phyloP scores from a whole-genome alignment of 305 asterid species.

The Caryopteris hybrid region DNA sequence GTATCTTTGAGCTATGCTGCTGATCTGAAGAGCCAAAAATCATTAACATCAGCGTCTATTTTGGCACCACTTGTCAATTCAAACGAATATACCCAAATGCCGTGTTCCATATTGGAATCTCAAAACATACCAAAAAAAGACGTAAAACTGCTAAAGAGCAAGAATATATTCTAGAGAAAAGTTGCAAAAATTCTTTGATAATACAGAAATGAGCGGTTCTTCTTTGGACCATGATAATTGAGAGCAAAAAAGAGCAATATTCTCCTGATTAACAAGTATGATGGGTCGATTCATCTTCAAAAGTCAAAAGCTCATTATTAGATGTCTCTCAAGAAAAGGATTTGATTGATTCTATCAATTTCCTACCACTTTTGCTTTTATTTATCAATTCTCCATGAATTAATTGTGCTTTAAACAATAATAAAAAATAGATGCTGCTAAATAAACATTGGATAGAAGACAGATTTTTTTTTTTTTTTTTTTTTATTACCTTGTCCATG shows the following conservation, averaged over 20 bases:
- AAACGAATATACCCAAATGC: slow-evolving; percentile 19
- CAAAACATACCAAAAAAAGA: not conserved
- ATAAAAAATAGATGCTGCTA: not conserved
- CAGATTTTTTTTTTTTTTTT: not conserved
- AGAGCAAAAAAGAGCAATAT: slow-evolving; percentile 20
- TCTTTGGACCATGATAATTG: slow-evolving; percentile 1
- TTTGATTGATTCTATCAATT: slow-evolving; percentile 24
- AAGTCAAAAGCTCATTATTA: slow-evolving; percentile 26
- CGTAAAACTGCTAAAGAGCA: slow-evolving; percentile 14
- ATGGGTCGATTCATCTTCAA: slow-evolving; percentile 20
- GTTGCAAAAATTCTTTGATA: no score
- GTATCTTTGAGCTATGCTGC: slow-evolving; percentile 54
- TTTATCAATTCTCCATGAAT: not conserved
- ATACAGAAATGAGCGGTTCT: slow-evolving; percentile 8
- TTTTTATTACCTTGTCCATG: slow-evolving; percentile 58
- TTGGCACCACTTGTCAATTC: not conserved
- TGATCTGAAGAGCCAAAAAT: slow-evolving; percentile 41
- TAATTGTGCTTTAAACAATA: not conserved
- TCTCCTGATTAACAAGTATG: slow-evolving; percentile 7
- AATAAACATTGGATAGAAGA: not conserved
- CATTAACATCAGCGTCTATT: not conserved
- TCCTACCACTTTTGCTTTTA: slow-evolving; percentile 13
- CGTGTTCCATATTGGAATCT: slow-evolving; percentile 18
- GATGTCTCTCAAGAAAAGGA: slow-evolving; percentile 21
- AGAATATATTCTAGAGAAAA: slow-evolving; percentile 36